Base-by-base conservation (phyloP, 2,329 filamentous ascomycete species). In the Monilinia laxa region DNA sequence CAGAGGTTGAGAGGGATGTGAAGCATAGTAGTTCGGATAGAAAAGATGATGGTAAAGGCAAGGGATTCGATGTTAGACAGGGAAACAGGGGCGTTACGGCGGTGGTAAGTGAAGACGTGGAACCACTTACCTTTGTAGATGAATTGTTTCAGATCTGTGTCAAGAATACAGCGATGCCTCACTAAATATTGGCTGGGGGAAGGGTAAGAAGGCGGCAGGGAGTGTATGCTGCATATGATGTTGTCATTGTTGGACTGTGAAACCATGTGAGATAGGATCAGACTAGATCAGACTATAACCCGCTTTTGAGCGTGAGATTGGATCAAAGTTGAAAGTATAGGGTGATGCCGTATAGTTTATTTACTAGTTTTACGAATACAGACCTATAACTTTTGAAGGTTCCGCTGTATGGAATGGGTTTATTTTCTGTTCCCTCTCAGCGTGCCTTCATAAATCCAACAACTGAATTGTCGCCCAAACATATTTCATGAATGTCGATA, bases 121-220 rank as follows among this genome's bases (percentile, higher is more conserved):
- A 66, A n/a, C 58, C 58, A 14, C 58, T 35, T 20, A 66, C 65
- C 12, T 66, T 66, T 63, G 65, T 63, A 40, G 65, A 66, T 57
- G 58, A 66, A 31, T 56, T 66, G n/a, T 66, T 66, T n/a, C 49
- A 56, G 18, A 63, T 63, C 55, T 66, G 65, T 55, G 65, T 63
- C 16, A 56, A 66, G 31, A 66, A 51, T 6, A n/a, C 64, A 28
- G 56, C 12, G 1, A 66, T 62, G 64, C 64, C 56, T 62, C 63
- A 58, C 31, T 65, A 12, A 38, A 25, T 35, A 18, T 10, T 28
- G 49, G 49, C 11, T 28, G 2, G 9, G 14, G 51, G 11, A 42
- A n/a, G 11, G 38, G 10, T 9, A 6, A 3, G 14, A 20, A 42
- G n/a, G 55, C 1, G 40, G 1, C 4, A 18, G 55, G n/a, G 14